phyloP scores from a whole-genome alignment of 306 rosid genomes.

The Oemleria cerasiformis region DNA sequence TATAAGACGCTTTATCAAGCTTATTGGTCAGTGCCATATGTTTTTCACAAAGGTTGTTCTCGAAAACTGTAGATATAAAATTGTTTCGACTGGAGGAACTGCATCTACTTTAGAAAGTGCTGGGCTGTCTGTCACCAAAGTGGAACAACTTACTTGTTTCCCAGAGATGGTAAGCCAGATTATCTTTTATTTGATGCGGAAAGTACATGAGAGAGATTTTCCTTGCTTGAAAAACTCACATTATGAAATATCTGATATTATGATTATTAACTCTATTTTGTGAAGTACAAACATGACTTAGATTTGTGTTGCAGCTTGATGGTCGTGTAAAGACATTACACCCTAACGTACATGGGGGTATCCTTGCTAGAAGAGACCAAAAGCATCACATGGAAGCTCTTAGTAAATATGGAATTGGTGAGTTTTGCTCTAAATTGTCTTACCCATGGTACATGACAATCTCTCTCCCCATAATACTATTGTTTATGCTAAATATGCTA shows the following conservation, averaged over 20 bases:
- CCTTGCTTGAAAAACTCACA: not conserved
- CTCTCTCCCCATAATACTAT: not conserved
- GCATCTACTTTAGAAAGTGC: constrained; percentile 74
- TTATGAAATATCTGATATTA: not conserved
- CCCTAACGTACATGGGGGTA: constrained; percentile 87
- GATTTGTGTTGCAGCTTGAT: constrained; percentile 62
- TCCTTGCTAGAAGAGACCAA: constrained; percentile 92
- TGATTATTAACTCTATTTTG: not conserved
- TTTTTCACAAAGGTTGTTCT: not conserved
- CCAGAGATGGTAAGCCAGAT: constrained; percentile 78
- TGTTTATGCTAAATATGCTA: not conserved
- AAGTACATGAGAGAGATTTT: not conserved
- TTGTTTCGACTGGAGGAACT: constrained; percentile 98
- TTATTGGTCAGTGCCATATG: not conserved
- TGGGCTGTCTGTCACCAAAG: constrained; percentile 82
- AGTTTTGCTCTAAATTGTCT: constrained; percentile 22
- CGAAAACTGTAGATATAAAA: constrained; percentile 49
- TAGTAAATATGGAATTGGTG: constrained; percentile 77
- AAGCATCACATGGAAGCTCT: constrained; percentile 88
- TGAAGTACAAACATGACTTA: constrained; percentile 24
- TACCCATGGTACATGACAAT: not conserved
- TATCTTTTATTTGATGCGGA: constrained; percentile 3
- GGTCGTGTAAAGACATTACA: constrained; percentile 96
- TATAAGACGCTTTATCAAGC: not conserved
- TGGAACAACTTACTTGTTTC: constrained; percentile 78